Conservation (phyloP, 2,329 filamentous ascomycete species). For the Pyricularia grisea region DNA sequence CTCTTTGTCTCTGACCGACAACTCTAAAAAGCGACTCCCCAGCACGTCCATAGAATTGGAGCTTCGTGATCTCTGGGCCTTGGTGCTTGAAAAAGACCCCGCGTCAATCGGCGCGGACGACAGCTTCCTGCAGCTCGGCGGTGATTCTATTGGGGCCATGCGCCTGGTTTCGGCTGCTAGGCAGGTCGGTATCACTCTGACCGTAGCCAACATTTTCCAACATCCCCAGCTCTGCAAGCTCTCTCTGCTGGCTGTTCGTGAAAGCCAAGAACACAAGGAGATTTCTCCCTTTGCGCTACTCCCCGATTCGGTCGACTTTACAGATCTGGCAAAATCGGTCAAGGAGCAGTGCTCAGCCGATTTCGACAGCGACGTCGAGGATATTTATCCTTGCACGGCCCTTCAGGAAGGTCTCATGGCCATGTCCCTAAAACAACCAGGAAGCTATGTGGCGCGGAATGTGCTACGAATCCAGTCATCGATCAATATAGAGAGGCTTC, state of each 20-base stretch:
- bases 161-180: constrained; percentile 5
- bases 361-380: constrained; percentile 2
- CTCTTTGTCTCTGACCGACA: not conserved
- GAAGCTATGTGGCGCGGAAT: constrained; percentile 9
- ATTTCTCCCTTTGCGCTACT: not conserved
- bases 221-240: constrained; percentile 1
- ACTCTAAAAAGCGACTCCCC: constrained; percentile 5
- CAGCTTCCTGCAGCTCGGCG: constrained; percentile 11
- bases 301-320: not conserved
- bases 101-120: constrained; percentile 5
- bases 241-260: constrained; percentile 10
- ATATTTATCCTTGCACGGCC: constrained; percentile 14
- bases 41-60: constrained; percentile 6
- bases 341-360: not conserved
- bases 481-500: constrained; percentile 6
- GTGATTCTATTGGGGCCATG: constrained; percentile 13
- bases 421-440: constrained; percentile 3
- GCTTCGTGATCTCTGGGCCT: constrained; percentile 7
- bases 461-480: constrained; percentile 7
- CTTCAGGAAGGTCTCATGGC: constrained; percentile 14
- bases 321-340: not conserved
- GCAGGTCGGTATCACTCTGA: constrained; percentile 1
- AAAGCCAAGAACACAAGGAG: not conserved
- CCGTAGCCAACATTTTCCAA: constrained; percentile 4
- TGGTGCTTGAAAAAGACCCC: constrained; percentile 7